phyloP scores from a whole-genome alignment of 1,139 yeast species.

The Geotrichum klebahnii region DNA sequence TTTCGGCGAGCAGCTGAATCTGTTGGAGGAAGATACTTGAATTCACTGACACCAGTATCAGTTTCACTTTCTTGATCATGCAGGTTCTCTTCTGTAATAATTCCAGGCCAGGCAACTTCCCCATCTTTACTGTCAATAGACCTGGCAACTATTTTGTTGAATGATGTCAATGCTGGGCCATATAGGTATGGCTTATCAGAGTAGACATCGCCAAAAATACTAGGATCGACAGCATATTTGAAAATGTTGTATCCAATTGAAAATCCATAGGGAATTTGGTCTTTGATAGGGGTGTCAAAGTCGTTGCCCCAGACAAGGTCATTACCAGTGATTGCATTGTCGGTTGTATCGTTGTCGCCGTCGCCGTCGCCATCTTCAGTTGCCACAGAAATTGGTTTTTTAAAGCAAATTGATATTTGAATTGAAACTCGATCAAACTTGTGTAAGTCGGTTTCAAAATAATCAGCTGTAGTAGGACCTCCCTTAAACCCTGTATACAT shows the following conservation, averaged over 20 bases:
- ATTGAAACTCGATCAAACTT: conserved; percentile 33
- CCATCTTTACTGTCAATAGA: background rate
- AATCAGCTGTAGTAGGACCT: conserved; percentile 19
- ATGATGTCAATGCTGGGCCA: conserved; percentile 58
- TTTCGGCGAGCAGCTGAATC: conserved; percentile 34
- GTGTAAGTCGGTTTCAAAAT: conserved; percentile 30
- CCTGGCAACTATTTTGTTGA: conserved; percentile 42
- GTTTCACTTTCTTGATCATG: background rate
- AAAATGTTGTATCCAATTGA: conserved; percentile 49
- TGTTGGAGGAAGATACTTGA: conserved; percentile 19
- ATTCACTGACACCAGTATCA: conserved; percentile 1
- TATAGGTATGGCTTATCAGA: conserved; percentile 57
- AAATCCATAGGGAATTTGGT: conserved; percentile 60
- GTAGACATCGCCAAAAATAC: conserved; percentile 61
- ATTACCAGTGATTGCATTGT: conserved; percentile 46
- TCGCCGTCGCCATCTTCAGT: background rate
- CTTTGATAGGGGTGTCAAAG: conserved; percentile 56
- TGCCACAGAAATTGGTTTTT: conserved; percentile 12
- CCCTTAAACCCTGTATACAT: background rate
- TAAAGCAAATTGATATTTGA: conserved; percentile 34
- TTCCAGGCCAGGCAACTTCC: conserved; percentile 19
- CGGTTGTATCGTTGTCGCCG: background rate
- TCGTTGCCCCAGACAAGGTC: conserved; percentile 65
- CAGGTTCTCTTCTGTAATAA: conserved; percentile 5
- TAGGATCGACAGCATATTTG: conserved; percentile 51